A percentile compares a stretch with the other conserved stretches of the same genome.
Evolutionary conservation across 2,329 filamentous ascomycete species (phyloP).

Genomic region (Pseudofabraea citricarpa): DNA sequence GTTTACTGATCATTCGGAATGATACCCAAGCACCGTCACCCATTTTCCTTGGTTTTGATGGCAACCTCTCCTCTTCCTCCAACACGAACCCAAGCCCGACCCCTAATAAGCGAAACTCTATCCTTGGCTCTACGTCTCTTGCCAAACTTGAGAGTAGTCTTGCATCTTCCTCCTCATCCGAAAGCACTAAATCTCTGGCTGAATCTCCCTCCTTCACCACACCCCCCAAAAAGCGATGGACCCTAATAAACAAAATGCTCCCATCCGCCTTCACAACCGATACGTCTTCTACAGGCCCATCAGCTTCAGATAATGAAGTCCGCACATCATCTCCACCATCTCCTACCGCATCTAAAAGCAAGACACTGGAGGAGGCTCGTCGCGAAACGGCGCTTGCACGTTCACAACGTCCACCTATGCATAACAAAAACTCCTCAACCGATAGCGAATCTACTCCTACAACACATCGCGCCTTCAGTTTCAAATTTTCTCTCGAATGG

Average conservation of each 20-base stretch:
- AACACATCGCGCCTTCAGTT: slow-evolving; percentile 49
- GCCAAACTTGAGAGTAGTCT: slow-evolving; percentile 11
- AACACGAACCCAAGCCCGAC: slow-evolving; percentile 10
- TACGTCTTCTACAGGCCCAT: slow-evolving; percentile 4
- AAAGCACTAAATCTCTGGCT: slow-evolving; percentile 13
- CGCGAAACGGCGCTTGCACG: slow-evolving; percentile 45
- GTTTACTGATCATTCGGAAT: slow-evolving; percentile 66
- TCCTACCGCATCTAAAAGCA: slow-evolving; percentile 23
- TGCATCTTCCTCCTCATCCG: slow-evolving; percentile 6
- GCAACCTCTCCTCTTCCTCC: slow-evolving; percentile 31
- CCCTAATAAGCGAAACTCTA: slow-evolving; percentile 22
- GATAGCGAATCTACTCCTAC: slow-evolving; percentile 48
- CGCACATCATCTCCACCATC: slow-evolving; percentile 6
- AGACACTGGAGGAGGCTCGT: slow-evolving; percentile 45
- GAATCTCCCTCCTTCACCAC: slow-evolving; percentile 12
- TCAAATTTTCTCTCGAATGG: slow-evolving; percentile 72
- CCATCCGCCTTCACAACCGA: slow-evolving; percentile 34
- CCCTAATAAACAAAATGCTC: slow-evolving; percentile 59
- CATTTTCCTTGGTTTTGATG: slow-evolving; percentile 59
- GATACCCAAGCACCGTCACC: slow-evolving; percentile 39
- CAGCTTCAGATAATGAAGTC: slow-evolving; percentile 4
- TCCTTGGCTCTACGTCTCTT: slow-evolving; percentile 10
- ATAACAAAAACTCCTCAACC: slow-evolving; percentile 49
- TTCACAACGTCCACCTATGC: slow-evolving; percentile 28
- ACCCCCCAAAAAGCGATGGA: slow-evolving; percentile 53